Percentiles rank a stretch among this genome's conserved stretches.
These are phyloP conservation scores for Lenzites betulinus DNA, from an alignment of 768 basidiomycete genomes.

Conservation along the genomic window DNA sequence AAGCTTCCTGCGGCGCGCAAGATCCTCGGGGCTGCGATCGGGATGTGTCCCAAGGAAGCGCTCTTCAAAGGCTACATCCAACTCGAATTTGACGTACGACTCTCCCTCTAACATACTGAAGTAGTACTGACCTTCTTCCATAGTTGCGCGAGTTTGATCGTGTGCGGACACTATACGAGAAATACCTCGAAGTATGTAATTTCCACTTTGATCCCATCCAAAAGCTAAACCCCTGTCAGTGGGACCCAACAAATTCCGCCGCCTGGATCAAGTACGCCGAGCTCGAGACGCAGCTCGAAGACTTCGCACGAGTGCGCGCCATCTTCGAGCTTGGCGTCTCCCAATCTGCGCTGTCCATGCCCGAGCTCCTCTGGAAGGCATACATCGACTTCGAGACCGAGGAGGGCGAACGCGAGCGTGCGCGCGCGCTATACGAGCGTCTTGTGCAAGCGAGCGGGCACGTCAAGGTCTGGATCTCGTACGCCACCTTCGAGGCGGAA, in stretches of 20 bases:
- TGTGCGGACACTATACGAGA: slow-evolving; percentile 88
- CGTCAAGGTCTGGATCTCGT: slow-evolving; percentile 97
- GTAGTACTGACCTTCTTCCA: slow-evolving; percentile 13
- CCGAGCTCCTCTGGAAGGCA: slow-evolving; percentile 91
- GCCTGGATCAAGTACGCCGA: slow-evolving; percentile 98
- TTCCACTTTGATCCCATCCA: not conserved
- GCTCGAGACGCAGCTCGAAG: slow-evolving; percentile 84
- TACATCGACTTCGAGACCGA: slow-evolving; percentile 97
- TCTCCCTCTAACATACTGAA: not conserved
- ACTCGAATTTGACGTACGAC: slow-evolving; percentile 80
- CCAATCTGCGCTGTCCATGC: slow-evolving; percentile 89
- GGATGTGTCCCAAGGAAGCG: slow-evolving; percentile 94
- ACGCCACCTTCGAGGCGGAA: slow-evolving; percentile 89
- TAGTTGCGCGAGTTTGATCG: slow-evolving; percentile 94
- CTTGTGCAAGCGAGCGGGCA: slow-evolving; percentile 85
- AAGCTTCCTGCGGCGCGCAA: slow-evolving; percentile 86
- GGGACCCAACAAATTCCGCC: slow-evolving; percentile 85
- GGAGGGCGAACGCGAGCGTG: slow-evolving; percentile 87
- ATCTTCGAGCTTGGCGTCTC: slow-evolving; percentile 92
- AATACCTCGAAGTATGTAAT: slow-evolving; percentile 80
- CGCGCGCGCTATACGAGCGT: slow-evolving; percentile 86
- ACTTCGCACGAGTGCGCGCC: slow-evolving; percentile 85
- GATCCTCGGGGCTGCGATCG: slow-evolving; percentile 86
- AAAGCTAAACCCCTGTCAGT: slow-evolving; percentile 41
- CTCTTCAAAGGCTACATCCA: slow-evolving; percentile 97